Base-by-base conservation (phyloP, 345 rosid genomes). In the Zanthoxylum bungeanum region DNA sequence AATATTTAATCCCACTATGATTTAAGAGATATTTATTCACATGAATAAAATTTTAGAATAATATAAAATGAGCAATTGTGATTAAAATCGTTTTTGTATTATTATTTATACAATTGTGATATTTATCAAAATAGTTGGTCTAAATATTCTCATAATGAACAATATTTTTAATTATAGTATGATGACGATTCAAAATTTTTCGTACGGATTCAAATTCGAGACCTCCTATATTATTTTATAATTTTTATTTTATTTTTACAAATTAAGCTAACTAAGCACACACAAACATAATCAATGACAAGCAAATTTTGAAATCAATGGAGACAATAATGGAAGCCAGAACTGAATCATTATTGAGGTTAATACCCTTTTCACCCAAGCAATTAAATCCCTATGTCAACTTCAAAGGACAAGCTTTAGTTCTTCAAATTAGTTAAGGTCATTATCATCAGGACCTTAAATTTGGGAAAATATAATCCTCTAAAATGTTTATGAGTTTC, bases 291-390 rank as follows among this genome's bases (percentile, higher is more conserved):
- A n/a, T n/a, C n/a, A n/a, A n/a, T n/a, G n/a, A n/a, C n/a, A n/a
- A n/a, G n/a, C n/a, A n/a, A n/a, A n/a, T n/a, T n/a, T 44, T 17
- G 5, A 64, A 64, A 0, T 37, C 5, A 52, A 24, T 50, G 50
- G 61, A 36, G 27, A 10, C 0, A 55, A 53, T 53, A 53, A 68
- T 68, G 61, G 50, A 10, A 52, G 61, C 19, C 36, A 30, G 36
- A 14, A 36, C 2, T 21, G 37, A 53, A 53, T 68, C 36, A 52
- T 53, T 36, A 37, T 53, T 36, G 51, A 68, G 50, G 71, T 27
- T 56, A 56, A 69, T 56, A 50, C 53, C 64, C 22, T 68, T 69
- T 39, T 39, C 47, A 25, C 36, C n/a, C 14, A 55, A 46, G 72
- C 63, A 55, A 55, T 9, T 31, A 44, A n/a, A 39, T 55, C 40